Conservation (phyloP, 2,329 filamentous ascomycete species). For the Coniochaeta sp. region DNA sequence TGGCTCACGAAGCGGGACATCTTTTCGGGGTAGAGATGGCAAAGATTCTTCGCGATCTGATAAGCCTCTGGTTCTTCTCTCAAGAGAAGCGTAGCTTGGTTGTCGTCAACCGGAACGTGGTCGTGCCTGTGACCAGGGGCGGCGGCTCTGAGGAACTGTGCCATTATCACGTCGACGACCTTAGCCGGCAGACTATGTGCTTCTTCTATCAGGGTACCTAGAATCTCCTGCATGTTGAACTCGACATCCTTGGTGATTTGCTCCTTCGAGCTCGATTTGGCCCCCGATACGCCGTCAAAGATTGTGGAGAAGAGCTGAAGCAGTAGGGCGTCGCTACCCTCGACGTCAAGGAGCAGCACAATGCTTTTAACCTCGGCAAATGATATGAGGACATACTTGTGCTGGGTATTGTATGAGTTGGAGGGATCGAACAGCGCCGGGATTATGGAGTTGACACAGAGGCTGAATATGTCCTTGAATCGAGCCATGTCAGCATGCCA, state of each 20-base stretch:
- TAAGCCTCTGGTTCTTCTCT: slow-evolving; percentile 90
- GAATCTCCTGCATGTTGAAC: slow-evolving; percentile 79
- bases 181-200: slow-evolving; percentile 66
- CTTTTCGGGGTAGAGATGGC: slow-evolving; percentile 81
- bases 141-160: slow-evolving; percentile 87
- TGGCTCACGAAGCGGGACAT: slow-evolving; percentile 93
- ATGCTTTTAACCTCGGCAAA: slow-evolving; percentile 93
- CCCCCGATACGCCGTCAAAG: slow-evolving; percentile 84
- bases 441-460: slow-evolving; percentile 77
- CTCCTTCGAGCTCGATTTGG: slow-evolving; percentile 58
- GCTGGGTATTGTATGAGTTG: slow-evolving; percentile 86
- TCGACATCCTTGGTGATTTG: slow-evolving; percentile 89
- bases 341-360: slow-evolving; percentile 80
- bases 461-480: slow-evolving; percentile 80
- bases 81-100: slow-evolving; percentile 73
- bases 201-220: slow-evolving; percentile 84
- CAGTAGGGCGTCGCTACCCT: slow-evolving; percentile 71
- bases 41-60: slow-evolving; percentile 92
- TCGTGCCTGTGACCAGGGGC: slow-evolving; percentile 55
- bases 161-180: slow-evolving; percentile 87
- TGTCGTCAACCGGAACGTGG: slow-evolving; percentile 55
- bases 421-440: slow-evolving; percentile 79
- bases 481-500: neutral
- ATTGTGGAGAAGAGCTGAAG: slow-evolving; percentile 77
- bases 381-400: slow-evolving; percentile 84